These are phyloP conservation scores for Trichoderma koningiopsis DNA, from an alignment of 2,329 filamentous ascomycete species.

Conservation along the genomic window DNA sequence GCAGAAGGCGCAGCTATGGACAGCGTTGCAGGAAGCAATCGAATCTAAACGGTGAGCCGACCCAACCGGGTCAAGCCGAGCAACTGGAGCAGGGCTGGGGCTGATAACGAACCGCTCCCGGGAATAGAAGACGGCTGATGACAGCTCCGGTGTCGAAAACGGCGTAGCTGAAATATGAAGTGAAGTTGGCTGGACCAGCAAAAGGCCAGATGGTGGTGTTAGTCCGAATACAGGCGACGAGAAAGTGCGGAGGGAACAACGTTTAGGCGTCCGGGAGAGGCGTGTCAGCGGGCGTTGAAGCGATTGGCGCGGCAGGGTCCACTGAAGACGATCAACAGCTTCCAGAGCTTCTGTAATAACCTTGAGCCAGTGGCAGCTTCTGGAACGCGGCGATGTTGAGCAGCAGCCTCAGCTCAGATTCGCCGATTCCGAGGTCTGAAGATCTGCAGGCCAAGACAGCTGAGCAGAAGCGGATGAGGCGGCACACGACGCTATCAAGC, in stretches of 20 bases:
- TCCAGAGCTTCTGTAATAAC: neutral
- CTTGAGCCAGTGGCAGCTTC: neutral
- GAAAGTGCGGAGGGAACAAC: neutral
- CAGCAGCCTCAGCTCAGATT: neutral
- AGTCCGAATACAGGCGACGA: neutral
- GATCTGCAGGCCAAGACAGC: neutral
- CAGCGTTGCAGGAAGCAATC: neutral
- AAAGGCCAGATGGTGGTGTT: neutral
- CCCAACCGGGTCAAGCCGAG: neutral
- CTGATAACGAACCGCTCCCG: neutral
- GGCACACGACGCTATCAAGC: neutral
- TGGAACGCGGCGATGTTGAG: neutral
- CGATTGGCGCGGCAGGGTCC: slow-evolving; percentile 20
- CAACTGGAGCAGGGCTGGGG: neutral
- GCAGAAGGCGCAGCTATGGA: neutral
- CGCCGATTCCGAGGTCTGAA: too few relatives aligned
- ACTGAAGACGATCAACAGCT: neutral
- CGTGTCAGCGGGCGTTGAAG: slow-evolving; percentile 7
- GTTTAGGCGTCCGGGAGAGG: slow-evolving; percentile 13
- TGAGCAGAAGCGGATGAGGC: neutral
- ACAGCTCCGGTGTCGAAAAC: slow-evolving; percentile 4
- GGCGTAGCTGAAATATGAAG: neutral
- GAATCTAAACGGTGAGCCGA: neutral
- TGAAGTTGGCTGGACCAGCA: neutral
- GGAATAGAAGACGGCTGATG: neutral